Evolutionary conservation across 768 basidiomycete genomes (phyloP).

Genomic region (Glaciozyma martinii): DNA sequence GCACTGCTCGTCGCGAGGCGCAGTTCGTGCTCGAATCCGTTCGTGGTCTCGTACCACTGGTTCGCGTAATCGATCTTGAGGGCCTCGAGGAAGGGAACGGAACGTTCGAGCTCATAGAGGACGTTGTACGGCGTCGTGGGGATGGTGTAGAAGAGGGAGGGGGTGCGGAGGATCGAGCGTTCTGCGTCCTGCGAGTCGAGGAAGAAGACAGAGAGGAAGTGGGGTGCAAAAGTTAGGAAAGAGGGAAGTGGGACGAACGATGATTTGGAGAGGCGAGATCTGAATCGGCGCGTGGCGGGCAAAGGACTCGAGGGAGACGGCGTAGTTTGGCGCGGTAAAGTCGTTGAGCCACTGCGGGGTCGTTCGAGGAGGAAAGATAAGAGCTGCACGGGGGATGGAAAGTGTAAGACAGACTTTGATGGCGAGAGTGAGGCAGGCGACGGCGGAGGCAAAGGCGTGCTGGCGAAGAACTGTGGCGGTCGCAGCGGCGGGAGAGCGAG

Average conservation of each 20-base stretch:
- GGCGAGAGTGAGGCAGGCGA: background rate
- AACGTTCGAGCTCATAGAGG: background rate
- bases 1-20: no score
- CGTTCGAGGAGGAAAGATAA: background rate
- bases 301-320: background rate
- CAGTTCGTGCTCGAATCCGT: no score
- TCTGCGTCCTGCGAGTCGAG: background rate
- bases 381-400: background rate
- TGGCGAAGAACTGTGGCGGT: background rate
- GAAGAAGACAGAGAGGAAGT: background rate
- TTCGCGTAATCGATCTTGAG: background rate
- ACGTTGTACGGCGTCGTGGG: background rate
- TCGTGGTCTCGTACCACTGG: background rate
- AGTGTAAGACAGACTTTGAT: background rate
- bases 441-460: background rate
- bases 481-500: background rate
- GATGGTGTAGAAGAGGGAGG: background rate
- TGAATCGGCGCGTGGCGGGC: background rate
- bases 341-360: background rate
- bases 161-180: background rate
- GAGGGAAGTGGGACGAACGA: background rate
- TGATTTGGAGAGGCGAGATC: background rate
- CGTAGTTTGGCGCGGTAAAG: background rate
- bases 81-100: background rate
- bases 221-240: no score